Evolutionary conservation across 1,284 basidiomycete species (phyloP), one percentile per base, ranked within the genome.

Genomic region (Pholiota adiposa): DNA sequence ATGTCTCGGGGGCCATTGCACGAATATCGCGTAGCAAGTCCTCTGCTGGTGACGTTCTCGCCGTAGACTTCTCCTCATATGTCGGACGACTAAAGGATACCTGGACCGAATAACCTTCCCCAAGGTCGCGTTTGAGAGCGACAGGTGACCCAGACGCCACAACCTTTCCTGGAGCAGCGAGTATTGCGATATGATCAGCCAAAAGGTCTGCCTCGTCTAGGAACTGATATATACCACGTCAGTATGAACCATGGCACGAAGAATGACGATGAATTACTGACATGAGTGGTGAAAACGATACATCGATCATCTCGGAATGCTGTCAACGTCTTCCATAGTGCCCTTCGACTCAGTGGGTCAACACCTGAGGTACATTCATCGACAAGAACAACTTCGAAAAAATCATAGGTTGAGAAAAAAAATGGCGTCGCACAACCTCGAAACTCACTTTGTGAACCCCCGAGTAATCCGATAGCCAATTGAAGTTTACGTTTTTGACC

Each of bases 401-500:
- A 9, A 38, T 56, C 49, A 52, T 50, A 41, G 51, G n/a, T 19
- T n/a, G 11, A 44, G 40, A 51, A 8, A 33, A 27, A 50, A 27
- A 33, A 27, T 34, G 25, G 23, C 63, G 38, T 31, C 21, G 44
- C 33, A 56, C 31, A 38, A 40, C 21, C 23, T 66, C 40, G 27
- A 50, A 48, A 27, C 73, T 64, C 64, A 88, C 86, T 83, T 67
- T 83, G 84, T 2, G 89, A 90, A 0, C 89, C 89, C 3, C 90
- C 91, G 11, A 92, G 80, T 16, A 94, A 72, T 4, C 91, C 92
- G 60, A 90, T 86, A 0, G 92, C 92, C 18, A 93, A 77, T 68
- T 93, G 91, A 25, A 93, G 75, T 74, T 93, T 92, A 67, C 92
- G 75, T 75, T 93, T 93, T 76, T 94, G 91, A 4, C 92, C 92